Percentiles rank a stretch among this genome's conserved stretches.
These are phyloP conservation scores for Sideroxylon spinosum DNA, from an alignment of 179 eudicot species.

Conservation along the genomic window DNA sequence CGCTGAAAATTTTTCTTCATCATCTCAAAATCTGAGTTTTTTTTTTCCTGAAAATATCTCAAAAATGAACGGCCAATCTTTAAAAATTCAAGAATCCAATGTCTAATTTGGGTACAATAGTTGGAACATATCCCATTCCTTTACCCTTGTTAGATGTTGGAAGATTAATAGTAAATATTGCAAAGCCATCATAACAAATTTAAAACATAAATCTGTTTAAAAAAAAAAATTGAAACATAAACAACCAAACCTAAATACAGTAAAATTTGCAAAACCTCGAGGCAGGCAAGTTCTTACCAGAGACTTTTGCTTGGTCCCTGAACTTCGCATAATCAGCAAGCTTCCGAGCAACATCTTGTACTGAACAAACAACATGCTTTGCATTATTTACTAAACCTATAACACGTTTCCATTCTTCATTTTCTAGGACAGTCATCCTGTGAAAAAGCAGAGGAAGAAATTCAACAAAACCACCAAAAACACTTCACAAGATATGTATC, in stretches of 20 bases:
- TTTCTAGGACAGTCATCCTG: constrained; percentile 68
- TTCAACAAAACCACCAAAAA: not conserved
- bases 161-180: no score
- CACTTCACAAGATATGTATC: no score
- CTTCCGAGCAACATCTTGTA: constrained; percentile 89
- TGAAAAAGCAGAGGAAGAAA: constrained; percentile 6
- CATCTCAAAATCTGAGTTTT: no score
- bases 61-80: no score
- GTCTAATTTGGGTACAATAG: no score
- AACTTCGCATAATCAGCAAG: constrained; percentile 81
- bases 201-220: not conserved
- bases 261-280: not conserved
- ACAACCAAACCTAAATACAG: no score
- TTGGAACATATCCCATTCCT: no score
- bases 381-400: constrained; percentile 79
- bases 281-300: constrained; percentile 39
- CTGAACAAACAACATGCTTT: constrained; percentile 76
- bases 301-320: constrained; percentile 35
- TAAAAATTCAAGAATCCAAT: no score
- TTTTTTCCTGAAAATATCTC: no score
- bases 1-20: no score
- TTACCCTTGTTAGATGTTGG: no score
- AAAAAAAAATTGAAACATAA: not conserved
- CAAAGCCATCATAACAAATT: no score
- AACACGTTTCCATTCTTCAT: constrained; percentile 77